phyloP scores from a whole-genome alignment of 306 rosid genomes.

The Vigna angularis region DNA sequence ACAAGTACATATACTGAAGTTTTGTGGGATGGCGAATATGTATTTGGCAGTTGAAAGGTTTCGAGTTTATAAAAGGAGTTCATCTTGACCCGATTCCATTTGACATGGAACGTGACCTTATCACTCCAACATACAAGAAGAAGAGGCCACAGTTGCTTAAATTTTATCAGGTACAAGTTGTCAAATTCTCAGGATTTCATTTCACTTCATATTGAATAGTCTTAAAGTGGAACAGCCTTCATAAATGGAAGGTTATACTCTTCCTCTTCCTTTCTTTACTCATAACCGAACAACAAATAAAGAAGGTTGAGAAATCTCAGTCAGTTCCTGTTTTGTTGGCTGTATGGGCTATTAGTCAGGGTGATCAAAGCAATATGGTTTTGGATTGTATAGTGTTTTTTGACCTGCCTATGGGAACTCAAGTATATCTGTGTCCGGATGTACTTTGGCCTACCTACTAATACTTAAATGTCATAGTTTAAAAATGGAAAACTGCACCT shows the following conservation, averaged over 20 bases:
- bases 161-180: conserved; percentile 74
- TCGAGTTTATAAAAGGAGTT: conserved; percentile 76
- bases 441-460: neutral
- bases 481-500: neutral
- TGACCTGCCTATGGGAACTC: neutral
- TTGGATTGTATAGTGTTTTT: neutral
- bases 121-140: conserved; percentile 92
- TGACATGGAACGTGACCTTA: conserved; percentile 95
- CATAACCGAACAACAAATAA: neutral
- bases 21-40: conserved; percentile 35
- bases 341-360: conserved; percentile 19
- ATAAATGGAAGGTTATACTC: neutral
- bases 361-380: neutral
- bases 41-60: conserved; percentile 87
- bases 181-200: conserved; percentile 30
- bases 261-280: neutral
- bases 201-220: conserved; percentile 28
- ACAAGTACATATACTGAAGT: conserved; percentile 41
- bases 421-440: neutral
- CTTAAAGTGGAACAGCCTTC: neutral
- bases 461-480: neutral
- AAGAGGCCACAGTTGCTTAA: conserved; percentile 93
- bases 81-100: conserved; percentile 89
- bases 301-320: neutral
- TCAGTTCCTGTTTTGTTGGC: neutral